A percentile compares a stretch with the other conserved stretches of the same genome.
phyloP scores from a whole-genome alignment of 2,329 filamentous ascomycete genomes.

The Fusarium verrucosum region DNA sequence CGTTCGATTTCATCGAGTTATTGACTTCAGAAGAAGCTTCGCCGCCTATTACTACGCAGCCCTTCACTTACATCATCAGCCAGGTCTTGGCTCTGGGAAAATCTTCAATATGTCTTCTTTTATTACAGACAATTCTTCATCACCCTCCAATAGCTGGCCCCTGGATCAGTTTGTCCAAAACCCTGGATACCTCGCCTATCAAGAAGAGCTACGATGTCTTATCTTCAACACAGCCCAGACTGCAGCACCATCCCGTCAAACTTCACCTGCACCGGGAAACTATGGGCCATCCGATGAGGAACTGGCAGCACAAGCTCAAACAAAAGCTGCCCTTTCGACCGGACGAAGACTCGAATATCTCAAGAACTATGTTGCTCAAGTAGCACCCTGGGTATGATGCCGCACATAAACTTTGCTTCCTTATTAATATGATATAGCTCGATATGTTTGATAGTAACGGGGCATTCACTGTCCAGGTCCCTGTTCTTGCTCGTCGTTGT shows the following conservation, averaged over 20 bases:
- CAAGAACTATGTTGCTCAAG: slow-evolving; percentile 62
- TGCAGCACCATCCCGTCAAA: slow-evolving; percentile 52
- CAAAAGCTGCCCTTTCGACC: slow-evolving; percentile 45
- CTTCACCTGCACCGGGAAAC: slow-evolving; percentile 46
- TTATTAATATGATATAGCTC: slow-evolving; percentile 49
- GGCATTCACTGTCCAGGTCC: slow-evolving; percentile 62
- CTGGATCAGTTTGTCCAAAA: slow-evolving; percentile 51
- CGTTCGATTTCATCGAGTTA: background rate
- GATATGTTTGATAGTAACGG: slow-evolving; percentile 67
- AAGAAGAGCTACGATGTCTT: slow-evolving; percentile 57
- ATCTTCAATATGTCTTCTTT: slow-evolving; percentile 14
- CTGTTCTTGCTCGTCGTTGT: slow-evolving; percentile 58
- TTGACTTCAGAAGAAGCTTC: background rate
- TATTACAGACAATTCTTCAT: slow-evolving; percentile 39
- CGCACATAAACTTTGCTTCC: background rate
- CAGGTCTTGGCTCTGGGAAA: background rate
- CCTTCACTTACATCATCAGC: background rate
- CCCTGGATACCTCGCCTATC: slow-evolving; percentile 56
- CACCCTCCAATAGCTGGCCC: slow-evolving; percentile 45
- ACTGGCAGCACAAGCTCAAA: slow-evolving; percentile 35
- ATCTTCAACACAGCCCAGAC: slow-evolving; percentile 59
- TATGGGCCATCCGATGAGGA: slow-evolving; percentile 34
- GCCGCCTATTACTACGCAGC: background rate
- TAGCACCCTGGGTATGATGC: slow-evolving; percentile 59
- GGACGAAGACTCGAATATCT: slow-evolving; percentile 52